These are phyloP conservation scores for Pseudofabraea citricarpa DNA, from an alignment of 2,329 filamentous ascomycete species.

Conservation along the genomic window DNA sequence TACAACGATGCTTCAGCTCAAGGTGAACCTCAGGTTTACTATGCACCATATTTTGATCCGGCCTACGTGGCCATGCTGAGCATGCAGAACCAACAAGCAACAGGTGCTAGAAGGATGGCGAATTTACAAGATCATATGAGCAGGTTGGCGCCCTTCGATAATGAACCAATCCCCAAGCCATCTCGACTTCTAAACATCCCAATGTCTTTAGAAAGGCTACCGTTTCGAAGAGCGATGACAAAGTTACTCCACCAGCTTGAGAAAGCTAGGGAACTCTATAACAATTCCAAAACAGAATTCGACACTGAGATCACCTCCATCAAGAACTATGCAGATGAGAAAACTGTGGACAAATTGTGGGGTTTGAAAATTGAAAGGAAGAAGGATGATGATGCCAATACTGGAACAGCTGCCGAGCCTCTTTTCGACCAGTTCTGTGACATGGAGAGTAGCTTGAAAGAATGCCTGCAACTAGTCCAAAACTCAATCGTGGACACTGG, in stretches of 20 bases:
- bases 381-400: constrained; percentile 3
- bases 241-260: constrained; percentile 11
- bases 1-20: too few species aligned
- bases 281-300: constrained; percentile 12
- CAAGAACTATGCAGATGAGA: constrained; percentile 11
- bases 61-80: too few species aligned
- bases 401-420: neutral
- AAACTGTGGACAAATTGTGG: constrained; percentile 13
- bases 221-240: too few species aligned
- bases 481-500: neutral
- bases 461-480: neutral
- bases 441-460: constrained; percentile 1
- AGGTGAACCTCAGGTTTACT: too few species aligned
- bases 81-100: too few species aligned
- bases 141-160: too few species aligned
- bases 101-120: too few species aligned
- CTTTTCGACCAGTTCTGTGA: constrained; percentile 4
- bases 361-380: constrained; percentile 10
- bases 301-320: constrained; percentile 12
- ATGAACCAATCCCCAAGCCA: too few species aligned
- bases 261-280: constrained; percentile 17
- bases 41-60: too few species aligned
- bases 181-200: too few species aligned
- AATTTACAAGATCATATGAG: too few species aligned
- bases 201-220: too few species aligned